Evolutionary conservation across 2,329 filamentous ascomycete genomes (phyloP).

Genomic region (Penicillium occitanis): DNA sequence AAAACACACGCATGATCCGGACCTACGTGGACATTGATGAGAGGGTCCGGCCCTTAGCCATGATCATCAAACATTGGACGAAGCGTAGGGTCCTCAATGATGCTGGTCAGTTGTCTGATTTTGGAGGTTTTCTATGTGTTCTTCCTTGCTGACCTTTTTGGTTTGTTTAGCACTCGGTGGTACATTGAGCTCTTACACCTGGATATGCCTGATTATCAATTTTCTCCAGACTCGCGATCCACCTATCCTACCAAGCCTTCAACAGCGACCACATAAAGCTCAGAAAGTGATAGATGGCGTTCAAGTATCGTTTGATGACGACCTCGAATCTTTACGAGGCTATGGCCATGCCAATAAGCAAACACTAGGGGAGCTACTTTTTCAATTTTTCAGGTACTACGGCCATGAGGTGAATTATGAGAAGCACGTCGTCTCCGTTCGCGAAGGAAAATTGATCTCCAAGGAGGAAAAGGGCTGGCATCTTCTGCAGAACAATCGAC

Average conservation of each 20-base stretch:
- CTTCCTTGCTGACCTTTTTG: constrained; percentile 1
- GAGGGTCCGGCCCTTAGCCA: constrained; percentile 84
- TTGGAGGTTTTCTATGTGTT: not conserved
- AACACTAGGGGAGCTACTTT: constrained; percentile 79
- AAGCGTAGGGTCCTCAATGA: constrained; percentile 90
- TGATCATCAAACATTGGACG: constrained; percentile 98
- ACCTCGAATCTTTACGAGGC: constrained; percentile 69
- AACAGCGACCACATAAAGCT: constrained; percentile 67
- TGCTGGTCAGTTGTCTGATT: constrained; percentile 66
- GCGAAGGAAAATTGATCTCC: constrained; percentile 72
- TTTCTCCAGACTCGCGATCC: constrained; percentile 87
- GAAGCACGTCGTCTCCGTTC: constrained; percentile 78
- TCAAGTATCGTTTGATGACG: constrained; percentile 79
- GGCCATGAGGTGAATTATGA: constrained; percentile 92
- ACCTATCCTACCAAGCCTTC: constrained; percentile 80
- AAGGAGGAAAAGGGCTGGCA: constrained; percentile 91
- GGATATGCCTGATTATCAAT: constrained; percentile 97
- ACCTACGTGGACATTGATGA: constrained; percentile 94
- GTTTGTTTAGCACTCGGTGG: constrained; percentile 71
- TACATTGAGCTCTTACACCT: constrained; percentile 96
- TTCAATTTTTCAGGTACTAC: constrained; percentile 93
- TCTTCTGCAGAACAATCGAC: constrained; percentile 71
- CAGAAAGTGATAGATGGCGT: constrained; percentile 63
- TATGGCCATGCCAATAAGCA: constrained; percentile 80
- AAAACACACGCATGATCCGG: constrained; percentile 97